Conservation (phyloP, 2,329 filamentous ascomycete species). For the Fusarium anguioides region DNA sequence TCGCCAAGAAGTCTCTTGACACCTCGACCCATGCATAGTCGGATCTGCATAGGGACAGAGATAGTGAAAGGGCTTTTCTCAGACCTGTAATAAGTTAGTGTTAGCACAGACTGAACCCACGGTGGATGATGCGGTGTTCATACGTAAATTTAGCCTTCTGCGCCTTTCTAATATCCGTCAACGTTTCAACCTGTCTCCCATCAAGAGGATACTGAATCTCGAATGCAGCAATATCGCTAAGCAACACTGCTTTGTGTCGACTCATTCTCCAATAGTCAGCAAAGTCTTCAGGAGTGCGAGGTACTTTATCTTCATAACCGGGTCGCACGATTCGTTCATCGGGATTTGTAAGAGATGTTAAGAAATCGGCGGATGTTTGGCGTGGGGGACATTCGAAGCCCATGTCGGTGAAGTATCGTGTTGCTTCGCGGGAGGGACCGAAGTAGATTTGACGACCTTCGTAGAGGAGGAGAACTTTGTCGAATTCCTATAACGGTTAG, state of each 20-base stretch:
- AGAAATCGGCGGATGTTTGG: conserved; percentile 77
- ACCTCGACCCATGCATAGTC: conserved; percentile 52
- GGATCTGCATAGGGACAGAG: conserved; percentile 58
- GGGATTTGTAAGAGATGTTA: conserved; percentile 63
- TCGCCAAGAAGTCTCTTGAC: conserved; percentile 31
- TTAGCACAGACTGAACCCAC: too few relatives aligned
- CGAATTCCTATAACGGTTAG: conserved; percentile 55
- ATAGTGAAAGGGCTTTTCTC: conserved; percentile 56
- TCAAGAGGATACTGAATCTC: conserved; percentile 34
- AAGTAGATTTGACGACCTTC: conserved; percentile 72
- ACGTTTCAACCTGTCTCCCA: conserved; percentile 30
- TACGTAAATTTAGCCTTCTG: conserved; percentile 32
- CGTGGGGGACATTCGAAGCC: conserved; percentile 67
- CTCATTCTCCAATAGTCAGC: conserved; percentile 48
- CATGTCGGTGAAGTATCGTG: conserved; percentile 44
- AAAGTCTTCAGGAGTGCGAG: conserved; percentile 52
- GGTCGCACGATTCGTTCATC: conserved; percentile 48
- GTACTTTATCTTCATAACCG: conserved; percentile 43
- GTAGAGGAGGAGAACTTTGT: conserved; percentile 75
- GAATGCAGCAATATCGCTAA: conserved; percentile 48
- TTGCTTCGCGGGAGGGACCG: conserved; percentile 19
- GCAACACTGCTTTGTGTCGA: conserved; percentile 33
- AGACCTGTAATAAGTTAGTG: not conserved
- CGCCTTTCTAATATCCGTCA: conserved; percentile 9
- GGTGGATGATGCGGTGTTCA: not conserved